Evolutionary conservation across 1,139 yeast genomes (phyloP), one percentile per base, ranked within the genome.

Genomic region (Diutina pseudorugosa): DNA sequence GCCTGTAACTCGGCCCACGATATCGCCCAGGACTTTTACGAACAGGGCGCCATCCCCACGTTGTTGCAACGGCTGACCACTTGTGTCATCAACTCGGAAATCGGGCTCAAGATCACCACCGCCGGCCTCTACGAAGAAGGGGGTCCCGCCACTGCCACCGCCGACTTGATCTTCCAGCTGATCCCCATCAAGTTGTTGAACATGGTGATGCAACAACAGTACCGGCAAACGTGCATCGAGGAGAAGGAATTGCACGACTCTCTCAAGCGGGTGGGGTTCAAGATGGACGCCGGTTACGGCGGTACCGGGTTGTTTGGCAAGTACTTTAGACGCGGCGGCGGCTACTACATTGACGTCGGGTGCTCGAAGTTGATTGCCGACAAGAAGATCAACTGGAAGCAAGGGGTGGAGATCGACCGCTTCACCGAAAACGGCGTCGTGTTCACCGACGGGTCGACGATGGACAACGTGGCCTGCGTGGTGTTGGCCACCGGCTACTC

Each of bases 1-100:
- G 66, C 75, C 40, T 69, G 76, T 56, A 71, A 69, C 56, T 69
- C 75, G 41, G 75, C 73, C 11, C 76, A 73, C 57, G 77, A 73
- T 59, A 70, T 73, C 50, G 68, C 73, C 43, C 74, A 70, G 52
- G 77, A 73, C 60, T 68, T 72, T 53, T 66, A 66, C 55, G 74
- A 72, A 53, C 72, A 72, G 55, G 77, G 75, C 19, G 68, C 67
- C n/a, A 63, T 65, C 11, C 72, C 71, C 3, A 72, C 75, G 2
- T 68, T 73, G 65, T 59, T 72, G 23, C 77, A 73, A 56, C 65
- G 78, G 51, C 69, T 75, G 2, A 64, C 75, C 1, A 72, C 77
- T 1, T 72, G 71, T 60, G 69, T 73, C 47, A 69, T 72, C 54
- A 64, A 70, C 20, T 61, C 68, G 14, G 66, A 67, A 21, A 58